A percentile compares a stretch with the other conserved stretches of the same genome.
Evolutionary conservation across 2,329 filamentous ascomycete species (phyloP).

Genomic region (Cadophora sp.): DNA sequence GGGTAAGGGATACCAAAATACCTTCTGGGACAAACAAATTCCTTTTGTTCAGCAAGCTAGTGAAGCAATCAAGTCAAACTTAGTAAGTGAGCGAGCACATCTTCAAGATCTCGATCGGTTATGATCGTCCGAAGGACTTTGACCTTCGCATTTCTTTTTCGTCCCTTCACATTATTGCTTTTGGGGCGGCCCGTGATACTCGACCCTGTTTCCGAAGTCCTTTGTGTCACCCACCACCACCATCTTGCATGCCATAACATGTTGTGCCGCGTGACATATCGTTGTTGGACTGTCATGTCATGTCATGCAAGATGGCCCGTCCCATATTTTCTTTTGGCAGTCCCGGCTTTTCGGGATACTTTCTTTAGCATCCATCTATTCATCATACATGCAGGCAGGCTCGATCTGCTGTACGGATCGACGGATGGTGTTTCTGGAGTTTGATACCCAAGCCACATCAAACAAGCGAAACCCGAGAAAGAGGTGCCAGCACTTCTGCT

Average conservation of each 20-base stretch:
- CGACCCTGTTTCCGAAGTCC: neutral
- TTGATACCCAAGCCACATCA: neutral
- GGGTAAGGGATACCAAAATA: neutral
- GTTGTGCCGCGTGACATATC: conserved; percentile 14
- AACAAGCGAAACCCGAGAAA: conserved; percentile 10
- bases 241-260: conserved; percentile 11
- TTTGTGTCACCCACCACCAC: neutral
- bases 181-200: neutral
- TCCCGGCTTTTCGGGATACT: conserved; percentile 21
- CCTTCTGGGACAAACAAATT: neutral
- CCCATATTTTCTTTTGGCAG: conserved; percentile 23
- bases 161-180: neutral
- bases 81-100: conserved; percentile 1
- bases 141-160: conserved; percentile 11
- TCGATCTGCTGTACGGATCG: conserved; percentile 16
- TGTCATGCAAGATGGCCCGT: conserved; percentile 15
- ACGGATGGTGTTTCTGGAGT: neutral
- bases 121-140: conserved; percentile 1
- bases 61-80: neutral
- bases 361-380: conserved; percentile 13
- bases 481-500: neutral
- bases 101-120: neutral
- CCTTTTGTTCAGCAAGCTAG: neutral
- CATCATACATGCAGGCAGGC: neutral
- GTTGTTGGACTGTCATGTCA: neutral